Conservation (phyloP, 179 eudicot genomes). For the Spinacia oleracea region DNA sequence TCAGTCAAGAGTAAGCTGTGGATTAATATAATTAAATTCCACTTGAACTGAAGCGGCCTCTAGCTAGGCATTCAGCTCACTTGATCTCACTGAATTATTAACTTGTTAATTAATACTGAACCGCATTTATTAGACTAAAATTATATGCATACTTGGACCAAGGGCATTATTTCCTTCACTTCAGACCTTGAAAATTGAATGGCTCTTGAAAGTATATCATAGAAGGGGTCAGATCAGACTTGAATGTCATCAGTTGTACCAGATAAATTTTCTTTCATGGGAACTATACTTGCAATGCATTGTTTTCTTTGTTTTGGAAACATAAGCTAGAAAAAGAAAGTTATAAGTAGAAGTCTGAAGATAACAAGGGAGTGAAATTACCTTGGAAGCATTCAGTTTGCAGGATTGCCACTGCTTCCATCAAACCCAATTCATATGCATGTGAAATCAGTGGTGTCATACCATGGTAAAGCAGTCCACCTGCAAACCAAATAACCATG, state of each 20-base stretch:
- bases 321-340: not conserved
- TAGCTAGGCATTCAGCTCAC: no score
- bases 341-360: not conserved
- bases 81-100: no score
- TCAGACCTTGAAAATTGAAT: slow-evolving; percentile 86
- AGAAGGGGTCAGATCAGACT: not conserved
- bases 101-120: no score
- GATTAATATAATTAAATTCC: no score
- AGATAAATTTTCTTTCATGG: no score
- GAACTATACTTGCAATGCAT: no score
- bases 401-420: slow-evolving; percentile 85
- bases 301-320: not conserved
- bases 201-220: slow-evolving; percentile 55
- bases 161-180: no score
- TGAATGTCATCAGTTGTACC: no score
- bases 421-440: slow-evolving; percentile 77
- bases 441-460: slow-evolving; percentile 97
- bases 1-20: no score
- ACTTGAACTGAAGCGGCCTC: no score
- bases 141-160: no score
- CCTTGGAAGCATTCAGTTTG: slow-evolving; percentile 96
- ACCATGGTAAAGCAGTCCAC: slow-evolving; percentile 95
- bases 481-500: slow-evolving; percentile 34
- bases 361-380: slow-evolving; percentile 19
- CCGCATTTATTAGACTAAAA: no score